A percentile compares a stretch with the other conserved stretches of the same genome.
Conservation (phyloP, 352 stramenopile species). For the Pythium angustatum region DNA sequence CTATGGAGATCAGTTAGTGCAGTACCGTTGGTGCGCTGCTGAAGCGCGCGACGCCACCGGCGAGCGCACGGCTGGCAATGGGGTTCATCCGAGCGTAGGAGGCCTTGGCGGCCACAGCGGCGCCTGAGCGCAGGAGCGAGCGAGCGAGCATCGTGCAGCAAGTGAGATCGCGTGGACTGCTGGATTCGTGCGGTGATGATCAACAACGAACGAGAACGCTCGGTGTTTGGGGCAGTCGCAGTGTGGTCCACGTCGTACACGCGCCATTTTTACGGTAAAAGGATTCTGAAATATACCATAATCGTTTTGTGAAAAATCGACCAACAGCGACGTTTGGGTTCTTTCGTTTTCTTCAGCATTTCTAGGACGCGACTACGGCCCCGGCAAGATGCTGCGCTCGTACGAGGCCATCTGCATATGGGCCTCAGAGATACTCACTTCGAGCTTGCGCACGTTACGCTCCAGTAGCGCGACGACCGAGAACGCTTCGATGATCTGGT, state of each 20-base stretch:
- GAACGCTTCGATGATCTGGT: constrained; percentile 86
- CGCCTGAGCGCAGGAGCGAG: constrained; percentile 54
- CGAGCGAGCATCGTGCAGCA: constrained; percentile 51
- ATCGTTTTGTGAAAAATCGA: neutral
- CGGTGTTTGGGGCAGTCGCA: neutral
- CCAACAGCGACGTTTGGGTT: neutral
- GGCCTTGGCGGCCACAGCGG: constrained; percentile 23
- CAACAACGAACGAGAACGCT: constrained; percentile 17
- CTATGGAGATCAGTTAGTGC: neutral
- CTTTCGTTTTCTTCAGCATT: neutral
- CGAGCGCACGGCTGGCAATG: constrained; percentile 22
- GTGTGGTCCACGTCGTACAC: constrained; percentile 22
- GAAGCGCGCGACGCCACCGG: constrained; percentile 41
- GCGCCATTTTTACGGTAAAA: too few species aligned
- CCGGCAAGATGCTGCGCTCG: constrained; percentile 64
- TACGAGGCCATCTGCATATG: constrained; percentile 89
- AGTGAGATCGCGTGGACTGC: neutral
- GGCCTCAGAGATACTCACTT: constrained; percentile 94
- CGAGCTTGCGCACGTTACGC: constrained; percentile 86
- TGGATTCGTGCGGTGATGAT: constrained; percentile 22
- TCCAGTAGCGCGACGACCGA: constrained; percentile 74
- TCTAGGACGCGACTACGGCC: neutral
- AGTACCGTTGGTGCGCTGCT: constrained; percentile 56
- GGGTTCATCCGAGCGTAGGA: constrained; percentile 17
- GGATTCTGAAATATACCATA: constrained; percentile 12